Percentiles rank a stretch among this genome's conserved stretches.
Evolutionary conservation across 129 eudicot genomes (phyloP).

Genomic region (sunflower (Helianthus annuus)): DNA sequence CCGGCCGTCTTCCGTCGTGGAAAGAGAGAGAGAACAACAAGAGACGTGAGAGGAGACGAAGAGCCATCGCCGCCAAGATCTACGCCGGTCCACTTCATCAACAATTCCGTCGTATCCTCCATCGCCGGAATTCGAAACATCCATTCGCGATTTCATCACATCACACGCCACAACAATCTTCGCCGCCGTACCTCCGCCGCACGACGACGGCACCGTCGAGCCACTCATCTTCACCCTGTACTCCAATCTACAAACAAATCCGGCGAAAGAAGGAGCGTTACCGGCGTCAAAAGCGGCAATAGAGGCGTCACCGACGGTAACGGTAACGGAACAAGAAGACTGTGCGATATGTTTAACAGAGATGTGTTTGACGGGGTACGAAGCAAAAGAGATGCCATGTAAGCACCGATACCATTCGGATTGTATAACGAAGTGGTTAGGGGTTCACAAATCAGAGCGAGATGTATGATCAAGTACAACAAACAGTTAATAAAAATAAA

Average conservation of each 20-base stretch:
- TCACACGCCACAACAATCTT: conserved; percentile 12
- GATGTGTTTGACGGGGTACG: too few species aligned
- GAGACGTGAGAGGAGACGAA: conserved; percentile 80
- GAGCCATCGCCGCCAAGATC: conserved; percentile 95
- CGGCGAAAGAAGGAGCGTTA: too few species aligned
- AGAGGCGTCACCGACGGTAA: too few species aligned
- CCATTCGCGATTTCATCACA: conserved; percentile 18
- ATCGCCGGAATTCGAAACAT: conserved; percentile 11
- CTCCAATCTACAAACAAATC: too few species aligned
- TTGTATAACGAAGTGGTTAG: too few species aligned
- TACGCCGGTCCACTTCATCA: conserved; percentile 45
- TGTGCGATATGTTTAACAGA: too few species aligned
- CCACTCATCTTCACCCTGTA: too few species aligned
- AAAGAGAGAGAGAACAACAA: conserved; percentile 94
- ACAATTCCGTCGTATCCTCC: conserved; percentile 1
- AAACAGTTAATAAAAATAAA: too few species aligned
- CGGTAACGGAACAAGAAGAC: too few species aligned
- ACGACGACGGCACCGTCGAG: neutral
- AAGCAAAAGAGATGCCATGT: too few species aligned
- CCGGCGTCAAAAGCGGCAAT: too few species aligned
- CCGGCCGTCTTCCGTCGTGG: conserved; percentile 90
- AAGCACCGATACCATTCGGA: too few species aligned
- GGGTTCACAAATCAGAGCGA: neutral
- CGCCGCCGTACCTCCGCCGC: conserved; percentile 11
- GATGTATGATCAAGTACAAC: conserved; percentile 15